Base-by-base conservation (phyloP, 2,329 filamentous ascomycete genomes). In the Colletotrichum viniferum region DNA sequence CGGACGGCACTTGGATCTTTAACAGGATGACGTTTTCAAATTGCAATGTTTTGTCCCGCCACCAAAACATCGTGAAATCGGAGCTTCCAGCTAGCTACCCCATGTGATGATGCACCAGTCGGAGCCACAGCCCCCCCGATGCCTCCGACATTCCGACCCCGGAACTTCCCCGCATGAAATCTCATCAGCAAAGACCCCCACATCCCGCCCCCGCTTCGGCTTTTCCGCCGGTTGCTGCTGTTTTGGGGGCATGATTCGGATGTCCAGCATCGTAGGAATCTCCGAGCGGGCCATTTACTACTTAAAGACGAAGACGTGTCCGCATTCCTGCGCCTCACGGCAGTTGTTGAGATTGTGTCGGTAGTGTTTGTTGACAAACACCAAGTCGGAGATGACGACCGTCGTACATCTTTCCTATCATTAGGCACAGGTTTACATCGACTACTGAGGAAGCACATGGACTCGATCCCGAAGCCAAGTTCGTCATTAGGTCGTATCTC, bases 81-180 rank as follows among this genome's bases (percentile, higher is more conserved):
- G 30, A 65, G 14, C 34, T 30, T n/a, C 58, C 58, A 14, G 10
- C 13, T 34, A 69, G 30, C 43, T 58, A 32, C 16, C 21, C 60
- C 60, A 52, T 60, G 52, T 52, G 36, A 43, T 4, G 28, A 52
- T 52, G 61, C 21, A 60, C 36, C 6, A 52, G 28, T 74, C 71
- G 71, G 43, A 0, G 71, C 52, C 32, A 60, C 36, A 34, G 34
- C 10, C 18, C n/a, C n/a, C 36, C 71, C 71, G 71, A 71, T 52
- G 48, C 61, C 43, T 14, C 71, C 71, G 58, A 61, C 58, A 52
- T 36, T 34, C 58, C 30, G 71, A 74, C 67, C 71, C 71, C 67
- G 67, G 67, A 71, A 66, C 68, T 55, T 52, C 60, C 70, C 63
- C 70, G 60, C 71, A 34, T 34, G 32, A 63, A n/a, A 60, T 64